Conservation (phyloP, 1,139 yeast genomes). For the Protomyces inouyei region DNA sequence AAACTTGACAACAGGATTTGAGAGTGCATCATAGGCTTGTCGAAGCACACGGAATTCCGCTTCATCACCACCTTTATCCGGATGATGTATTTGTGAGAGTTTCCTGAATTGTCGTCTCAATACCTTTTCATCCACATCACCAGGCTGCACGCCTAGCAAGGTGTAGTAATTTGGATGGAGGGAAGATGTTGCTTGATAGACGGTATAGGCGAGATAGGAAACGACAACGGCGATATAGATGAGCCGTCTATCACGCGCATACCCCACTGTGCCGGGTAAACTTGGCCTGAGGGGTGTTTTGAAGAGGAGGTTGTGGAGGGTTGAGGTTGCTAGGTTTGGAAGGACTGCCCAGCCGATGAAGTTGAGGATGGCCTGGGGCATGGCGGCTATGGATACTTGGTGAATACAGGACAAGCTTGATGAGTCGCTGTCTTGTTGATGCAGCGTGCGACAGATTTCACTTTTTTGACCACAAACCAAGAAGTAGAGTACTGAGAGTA, state of each 20-base stretch:
- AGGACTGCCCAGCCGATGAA: constrained; percentile 27
- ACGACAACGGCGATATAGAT: constrained; percentile 18
- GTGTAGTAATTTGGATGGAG: constrained; percentile 30
- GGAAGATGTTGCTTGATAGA: constrained; percentile 1
- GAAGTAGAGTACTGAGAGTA: no score
- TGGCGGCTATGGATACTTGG: neutral
- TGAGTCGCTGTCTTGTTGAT: no score
- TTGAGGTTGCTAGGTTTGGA: constrained; percentile 27
- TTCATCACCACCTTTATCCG: constrained; percentile 38
- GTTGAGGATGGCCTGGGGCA: neutral
- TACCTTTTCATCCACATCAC: constrained; percentile 29
- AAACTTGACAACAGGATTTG: constrained; percentile 35
- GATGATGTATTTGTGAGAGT: constrained; percentile 38
- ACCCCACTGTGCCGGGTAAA: constrained; percentile 6
- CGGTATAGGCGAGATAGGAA: constrained; percentile 14
- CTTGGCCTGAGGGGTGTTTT: neutral
- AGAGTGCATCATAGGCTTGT: constrained; percentile 37
- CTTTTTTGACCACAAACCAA: no score
- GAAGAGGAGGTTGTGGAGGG: constrained; percentile 12
- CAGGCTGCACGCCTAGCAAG: constrained; percentile 30
- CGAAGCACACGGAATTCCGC: constrained; percentile 35
- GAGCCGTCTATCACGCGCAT: constrained; percentile 15
- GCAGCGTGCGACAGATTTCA: no score
- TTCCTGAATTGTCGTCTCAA: constrained; percentile 34
- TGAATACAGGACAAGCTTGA: no score